Conservation (phyloP, 495 filamentous ascomycete genomes). For the Annulohypoxylon bovei region DNA sequence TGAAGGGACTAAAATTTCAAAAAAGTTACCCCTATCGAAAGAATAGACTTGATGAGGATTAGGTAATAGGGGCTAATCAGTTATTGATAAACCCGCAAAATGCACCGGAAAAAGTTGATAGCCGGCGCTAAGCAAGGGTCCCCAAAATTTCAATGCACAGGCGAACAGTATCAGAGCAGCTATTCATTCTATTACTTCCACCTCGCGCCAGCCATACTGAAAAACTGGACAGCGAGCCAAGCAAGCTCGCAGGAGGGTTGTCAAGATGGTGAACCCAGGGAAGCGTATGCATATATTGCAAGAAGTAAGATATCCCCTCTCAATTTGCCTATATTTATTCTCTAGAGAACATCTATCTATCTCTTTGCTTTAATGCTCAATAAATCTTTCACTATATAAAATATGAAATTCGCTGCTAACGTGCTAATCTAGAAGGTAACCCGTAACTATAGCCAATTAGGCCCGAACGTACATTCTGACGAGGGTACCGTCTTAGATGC, state of each 20-base stretch:
- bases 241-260: constrained; percentile 40
- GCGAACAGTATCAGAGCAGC: neutral
- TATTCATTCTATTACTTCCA: constrained; percentile 11
- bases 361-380: neutral
- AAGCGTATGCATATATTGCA: constrained; percentile 82
- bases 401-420: constrained; percentile 22
- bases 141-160: constrained; percentile 27
- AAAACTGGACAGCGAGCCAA: constrained; percentile 32
- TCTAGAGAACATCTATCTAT: neutral
- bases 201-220: constrained; percentile 21
- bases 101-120: constrained; percentile 5
- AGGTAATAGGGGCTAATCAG: neutral
- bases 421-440: constrained; percentile 49
- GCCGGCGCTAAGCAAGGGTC: constrained; percentile 7
- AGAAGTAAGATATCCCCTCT: constrained; percentile 64
- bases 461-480: constrained; percentile 27
- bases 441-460: neutral
- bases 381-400: neutral
- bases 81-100: neutral
- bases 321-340: neutral
- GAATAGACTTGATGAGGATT: neutral
- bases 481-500: constrained; percentile 62
- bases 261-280: constrained; percentile 80
- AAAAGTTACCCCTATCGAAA: neutral
- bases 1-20: too few relatives aligned